phyloP scores from a whole-genome alignment of 345 rosid species.

The Gossypium rotundifolium region DNA sequence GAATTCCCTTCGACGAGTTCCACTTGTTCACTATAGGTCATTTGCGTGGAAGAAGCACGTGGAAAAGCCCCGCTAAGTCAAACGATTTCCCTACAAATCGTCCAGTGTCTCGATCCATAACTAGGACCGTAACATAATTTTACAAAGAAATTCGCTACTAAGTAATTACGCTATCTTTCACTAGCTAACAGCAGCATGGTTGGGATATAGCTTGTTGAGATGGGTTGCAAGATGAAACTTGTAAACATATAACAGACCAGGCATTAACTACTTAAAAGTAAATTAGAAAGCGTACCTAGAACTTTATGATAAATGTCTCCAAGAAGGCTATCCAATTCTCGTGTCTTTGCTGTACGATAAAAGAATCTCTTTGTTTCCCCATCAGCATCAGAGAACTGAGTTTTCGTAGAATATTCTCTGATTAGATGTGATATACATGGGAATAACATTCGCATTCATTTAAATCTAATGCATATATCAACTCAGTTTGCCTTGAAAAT shows the following conservation, averaged over 20 bases:
- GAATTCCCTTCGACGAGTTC: too few relatives aligned
- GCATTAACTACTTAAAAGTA: neutral
- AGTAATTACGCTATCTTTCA: neutral
- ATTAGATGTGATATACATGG: neutral
- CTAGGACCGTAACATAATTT: neutral
- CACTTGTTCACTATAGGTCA: too few relatives aligned
- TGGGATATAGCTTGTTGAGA: neutral
- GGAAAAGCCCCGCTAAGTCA: too few relatives aligned
- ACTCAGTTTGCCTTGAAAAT: conserved; percentile 18
- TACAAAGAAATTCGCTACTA: neutral
- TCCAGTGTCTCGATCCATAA: too few relatives aligned
- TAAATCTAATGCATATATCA: conserved; percentile 10
- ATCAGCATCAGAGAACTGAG: conserved; percentile 70
- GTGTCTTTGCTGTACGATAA: conserved; percentile 82
- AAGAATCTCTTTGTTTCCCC: conserved; percentile 68
- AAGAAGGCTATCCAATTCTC: conserved; percentile 76
- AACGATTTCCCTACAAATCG: too few relatives aligned
- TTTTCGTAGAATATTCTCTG: conserved; percentile 11
- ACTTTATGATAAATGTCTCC: conserved; percentile 96
- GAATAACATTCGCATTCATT: neutral
- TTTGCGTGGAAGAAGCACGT: too few relatives aligned
- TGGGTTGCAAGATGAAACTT: neutral
- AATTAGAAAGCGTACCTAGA: conserved; percentile 40
- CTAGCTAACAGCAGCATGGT: neutral
- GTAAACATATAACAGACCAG: neutral